These are phyloP conservation scores for Neotropicomus parvogracilis DNA, from an alignment of 1,284 basidiomycete species.

Conservation along the genomic window DNA sequence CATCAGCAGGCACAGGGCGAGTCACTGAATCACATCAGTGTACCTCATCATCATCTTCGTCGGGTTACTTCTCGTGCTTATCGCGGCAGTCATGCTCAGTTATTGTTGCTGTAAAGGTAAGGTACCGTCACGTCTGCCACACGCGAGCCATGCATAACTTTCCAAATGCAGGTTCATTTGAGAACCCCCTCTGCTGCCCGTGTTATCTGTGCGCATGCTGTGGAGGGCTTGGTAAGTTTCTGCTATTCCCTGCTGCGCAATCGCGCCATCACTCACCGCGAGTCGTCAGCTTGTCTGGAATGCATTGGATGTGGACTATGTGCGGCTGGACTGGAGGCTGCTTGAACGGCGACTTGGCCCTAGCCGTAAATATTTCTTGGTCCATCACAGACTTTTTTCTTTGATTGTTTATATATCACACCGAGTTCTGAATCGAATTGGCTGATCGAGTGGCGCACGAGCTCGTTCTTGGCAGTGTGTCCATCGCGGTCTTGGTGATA, in stretches of 20 bases:
- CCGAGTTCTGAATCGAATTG: too few species aligned
- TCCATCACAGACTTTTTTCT: too few species aligned
- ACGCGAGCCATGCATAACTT: not conserved
- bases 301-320: constrained; percentile 56
- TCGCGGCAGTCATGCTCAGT: constrained; percentile 50
- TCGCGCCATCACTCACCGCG: constrained; percentile 8
- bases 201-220: constrained; percentile 66
- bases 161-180: constrained; percentile 42
- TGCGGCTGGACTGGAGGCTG: constrained; percentile 43
- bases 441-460: too few species aligned
- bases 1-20: not conserved
- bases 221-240: constrained; percentile 54
- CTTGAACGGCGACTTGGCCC: not conserved
- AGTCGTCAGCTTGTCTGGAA: constrained; percentile 45
- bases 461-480: too few species aligned
- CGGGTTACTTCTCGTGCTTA: constrained; percentile 48
- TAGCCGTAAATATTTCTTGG: too few species aligned
- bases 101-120: constrained; percentile 57
- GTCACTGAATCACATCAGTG: constrained; percentile 26
- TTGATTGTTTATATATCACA: too few species aligned
- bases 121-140: constrained; percentile 3
- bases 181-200: constrained; percentile 59
- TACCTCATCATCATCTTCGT: constrained; percentile 59
- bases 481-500: not conserved
- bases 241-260: not conserved